Evolutionary conservation across 1,139 yeast genomes (phyloP), one percentile per base, ranked within the genome.

Genomic region (Sugiyamaella xylanicola): DNA sequence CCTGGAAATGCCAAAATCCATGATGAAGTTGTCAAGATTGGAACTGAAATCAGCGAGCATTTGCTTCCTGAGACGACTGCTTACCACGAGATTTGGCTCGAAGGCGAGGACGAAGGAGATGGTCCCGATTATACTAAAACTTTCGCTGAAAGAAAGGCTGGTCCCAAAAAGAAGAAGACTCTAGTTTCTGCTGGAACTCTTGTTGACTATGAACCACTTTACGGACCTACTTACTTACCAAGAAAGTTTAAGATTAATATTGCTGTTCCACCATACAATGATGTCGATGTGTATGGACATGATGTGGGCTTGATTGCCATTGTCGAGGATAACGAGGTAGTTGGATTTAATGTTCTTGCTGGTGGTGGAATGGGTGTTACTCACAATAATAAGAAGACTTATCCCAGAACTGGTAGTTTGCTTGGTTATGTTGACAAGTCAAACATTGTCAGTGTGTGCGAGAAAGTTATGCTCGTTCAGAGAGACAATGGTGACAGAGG

Each of bases 321-420:
- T 69, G 85, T 90, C 48, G 89, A 86, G 66, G 77, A 83, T 61
- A 67, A 72, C 53, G 84, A 79, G 58, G 72, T 70, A 55, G 73
- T 73, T 53, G 99, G 98, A 54, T 93, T 84, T 78, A 92, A 93
- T 67, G 84, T 93, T 52, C 80, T 87, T 60, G 96, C 86, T 61
- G 99, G 98, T 72, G 99, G 98, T 77, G 99, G 98, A 79, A 92
- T 93, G 98, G 99, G 98, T 67, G 82, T 95, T 41, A 93, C 98
- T 35, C 99, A 93, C 74, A 92, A 92, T 78, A 93, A 93, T 77
- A 87, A 87, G 70, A 93, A 92, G 80, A 93, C 99, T 0, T 93
- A 93, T 68, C 99, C 99, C 65, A 83, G 98, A 76, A 83, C 96
- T 15, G 98, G 96, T 59, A 85, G 96, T 20, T 75, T 85, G 74